Evolutionary conservation across 208 protist genomes (phyloP), one percentile per base, ranked within the genome.

Genomic region (Trypanosoma vivax): DNA sequence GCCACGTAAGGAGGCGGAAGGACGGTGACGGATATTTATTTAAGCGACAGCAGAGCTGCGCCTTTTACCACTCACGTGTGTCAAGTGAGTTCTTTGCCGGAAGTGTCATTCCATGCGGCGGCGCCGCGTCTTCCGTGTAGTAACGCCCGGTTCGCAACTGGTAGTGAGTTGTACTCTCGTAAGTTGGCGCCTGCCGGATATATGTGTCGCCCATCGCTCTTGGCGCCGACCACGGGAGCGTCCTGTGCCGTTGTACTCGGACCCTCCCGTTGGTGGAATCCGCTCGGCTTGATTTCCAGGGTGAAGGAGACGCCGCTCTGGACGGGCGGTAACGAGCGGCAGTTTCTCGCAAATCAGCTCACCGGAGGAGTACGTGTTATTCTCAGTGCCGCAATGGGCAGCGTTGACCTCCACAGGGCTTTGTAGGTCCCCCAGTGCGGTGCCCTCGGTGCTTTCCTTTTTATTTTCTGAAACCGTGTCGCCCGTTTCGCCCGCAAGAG

Each of bases 151-250:
- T 91, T 33, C 83, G 83, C 6, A 84, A 67, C 13, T 79, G 66
- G 65, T 91, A 78, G 58, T 91, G 83, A 54, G 68, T 83, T 18
- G 74, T 91, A 25, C 79, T 88, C 53, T 91, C 83, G 42, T 86
- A 91, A 16, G 57, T 71, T 3, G 71, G 79, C 3, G 63, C 69
- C 3, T 86, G 60, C 3, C 83, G 83, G 40, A 91, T 64, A 51
- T 83, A 67, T 7, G 83, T 91, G 51, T 77, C 79, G 49, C 86
- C 79, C 40, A 83, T 68, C 29, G 48, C 66, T 5, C 59, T 67
- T 18, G 84, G 84, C 19, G 66, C 73, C 30, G 5, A 48, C 80
- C 84, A 92, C 16, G 70, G 64, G 9, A 68, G 68, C 16, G 48
- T 57, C 4, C 42, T 2, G 55, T 54, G 10, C 79, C 83, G 47